Evolutionary conservation across 1,284 basidiomycete genomes (phyloP), one percentile per base, ranked within the genome.

Genomic region (Irpex sp.): DNA sequence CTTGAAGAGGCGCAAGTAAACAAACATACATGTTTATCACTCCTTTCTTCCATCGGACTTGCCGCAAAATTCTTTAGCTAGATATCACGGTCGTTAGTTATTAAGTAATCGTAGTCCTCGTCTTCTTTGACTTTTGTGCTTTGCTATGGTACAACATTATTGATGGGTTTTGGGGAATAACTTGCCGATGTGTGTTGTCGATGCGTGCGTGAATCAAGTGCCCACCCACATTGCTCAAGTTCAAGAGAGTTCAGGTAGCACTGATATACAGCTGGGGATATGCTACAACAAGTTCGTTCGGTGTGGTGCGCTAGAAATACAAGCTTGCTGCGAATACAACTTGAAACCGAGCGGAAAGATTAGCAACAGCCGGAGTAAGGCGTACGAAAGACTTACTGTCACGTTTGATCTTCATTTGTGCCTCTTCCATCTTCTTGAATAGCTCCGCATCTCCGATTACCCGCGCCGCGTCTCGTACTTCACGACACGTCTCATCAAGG

Each of bases 391-490:
- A 82, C 92, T 84, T 76, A 94, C 93, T 96, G 75, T 98, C 96
- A 73, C 96, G 82, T 76, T 96, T 96, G 72, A 99, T 98, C 73
- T 93, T 91, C 19, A 88, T 85, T 74, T 98, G 96, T 0, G 93
- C 91, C 69, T 92, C 92, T 73, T 98, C 97, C 94, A 99, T 98
- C 78, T 99, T 99, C 74, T 93, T 91, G 82, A 96, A 97, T 59
- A 99, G 77, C 62, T 94, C 95, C 11, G 92, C 89, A 75, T 99
- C 97, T 4, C 97, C 97, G 66, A 99, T 98, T 49, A 99, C 96
- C 54, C 97, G 86, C 6, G 97, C 97, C 4, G 97, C 97, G 75
- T 99, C 97, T 69, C 96, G 79, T 6, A 99, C 95, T 77, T 99
- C 97, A 61, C 96, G 82, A 76, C 97, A 99, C 0, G 96, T 97